Evolutionary conservation across 306 rosid species (phyloP), one percentile per base, ranked within the genome.

Genomic region (Fagus sylvatica): DNA sequence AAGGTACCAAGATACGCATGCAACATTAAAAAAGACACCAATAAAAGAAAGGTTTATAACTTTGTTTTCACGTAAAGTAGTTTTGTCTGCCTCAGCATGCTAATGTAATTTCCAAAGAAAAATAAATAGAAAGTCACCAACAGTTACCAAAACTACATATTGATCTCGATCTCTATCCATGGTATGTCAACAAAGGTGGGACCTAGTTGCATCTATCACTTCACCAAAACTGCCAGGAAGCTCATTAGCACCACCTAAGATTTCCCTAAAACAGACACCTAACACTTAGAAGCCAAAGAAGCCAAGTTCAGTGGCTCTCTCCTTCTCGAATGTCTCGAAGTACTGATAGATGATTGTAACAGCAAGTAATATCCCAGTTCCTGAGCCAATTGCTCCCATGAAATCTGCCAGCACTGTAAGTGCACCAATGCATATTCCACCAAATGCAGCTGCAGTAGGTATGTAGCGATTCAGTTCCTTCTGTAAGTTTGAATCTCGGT

Each of bases 341-440:
- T 82, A 90, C 69, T 89, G 90, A 60, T 89, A 89, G 8, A 91
- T 85, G 84, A 87, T 88, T 28, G 94, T 91, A 32, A 87, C 93
- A 1, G 94, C 97, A 64, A 92, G 91, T 5, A 90, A 76, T 49
- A 85, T 85, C 19, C 94, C 91, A 1, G 93, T 90, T 46, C 94
- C 94, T 2, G 91, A 87, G 7, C 94, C 94, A 41, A 88, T 89
- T 41, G 94, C 92, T 0, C 92, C 97, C 92, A 85, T 88, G 74
- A 91, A 86, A 79, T 89, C 97, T 1, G 94, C 94, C 83, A 88
- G 61, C 85, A 89, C 94, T 0, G 97, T 89, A 59, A 91, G 69
- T 11, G 93, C 94, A 72, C 97, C 93, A 0, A 91, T 89, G 84
- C 97, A 88, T 16, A 91, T 83, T 65, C 97, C 94, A 55, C 94